phyloP scores from a whole-genome alignment of 768 basidiomycete genomes.

The Brasilioporus rufonigricans region DNA sequence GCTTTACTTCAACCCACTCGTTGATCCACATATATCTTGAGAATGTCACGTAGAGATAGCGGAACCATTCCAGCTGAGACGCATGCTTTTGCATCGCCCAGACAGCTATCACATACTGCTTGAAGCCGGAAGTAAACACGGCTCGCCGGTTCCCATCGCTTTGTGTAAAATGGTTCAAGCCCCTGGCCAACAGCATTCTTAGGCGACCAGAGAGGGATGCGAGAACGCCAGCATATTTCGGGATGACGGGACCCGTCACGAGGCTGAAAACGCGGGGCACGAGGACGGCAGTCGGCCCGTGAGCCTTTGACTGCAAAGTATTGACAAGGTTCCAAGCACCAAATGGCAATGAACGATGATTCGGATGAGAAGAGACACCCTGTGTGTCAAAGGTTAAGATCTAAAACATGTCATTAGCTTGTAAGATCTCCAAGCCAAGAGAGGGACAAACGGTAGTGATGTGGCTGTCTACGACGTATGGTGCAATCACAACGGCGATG shows the following conservation, averaged over 20 bases:
- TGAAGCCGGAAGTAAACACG: slow-evolving; percentile 56
- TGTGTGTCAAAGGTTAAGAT: slow-evolving; percentile 79
- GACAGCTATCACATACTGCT: slow-evolving; percentile 54
- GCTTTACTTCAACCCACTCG: slow-evolving; percentile 60
- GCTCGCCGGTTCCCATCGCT: slow-evolving; percentile 1
- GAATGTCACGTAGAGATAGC: slow-evolving; percentile 77
- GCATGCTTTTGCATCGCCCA: slow-evolving; percentile 70
- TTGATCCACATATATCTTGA: slow-evolving; percentile 95
- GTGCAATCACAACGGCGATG: slow-evolving; percentile 56
- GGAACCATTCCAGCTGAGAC: slow-evolving; percentile 86
- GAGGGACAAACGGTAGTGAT: slow-evolving; percentile 57
- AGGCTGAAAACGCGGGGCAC: slow-evolving; percentile 55
- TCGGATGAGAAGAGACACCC: slow-evolving; percentile 85
- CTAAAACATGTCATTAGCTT: slow-evolving; percentile 36
- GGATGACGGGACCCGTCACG: slow-evolving; percentile 49
- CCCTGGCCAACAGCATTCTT: slow-evolving; percentile 27
- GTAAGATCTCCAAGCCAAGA: slow-evolving; percentile 2
- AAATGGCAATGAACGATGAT: slow-evolving; percentile 69
- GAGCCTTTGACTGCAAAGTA: slow-evolving; percentile 28
- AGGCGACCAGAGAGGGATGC: slow-evolving; percentile 51
- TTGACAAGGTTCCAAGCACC: slow-evolving; percentile 49
- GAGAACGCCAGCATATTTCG: slow-evolving; percentile 65
- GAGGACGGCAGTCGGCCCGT: slow-evolving; percentile 28
- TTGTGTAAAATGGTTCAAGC: slow-evolving; percentile 4
- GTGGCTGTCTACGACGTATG: slow-evolving; percentile 54